Evolutionary conservation across 371 early-diverging fungal species (phyloP), one percentile per base, ranked within the genome.

Genomic region (Haplosporangium sp.): DNA sequence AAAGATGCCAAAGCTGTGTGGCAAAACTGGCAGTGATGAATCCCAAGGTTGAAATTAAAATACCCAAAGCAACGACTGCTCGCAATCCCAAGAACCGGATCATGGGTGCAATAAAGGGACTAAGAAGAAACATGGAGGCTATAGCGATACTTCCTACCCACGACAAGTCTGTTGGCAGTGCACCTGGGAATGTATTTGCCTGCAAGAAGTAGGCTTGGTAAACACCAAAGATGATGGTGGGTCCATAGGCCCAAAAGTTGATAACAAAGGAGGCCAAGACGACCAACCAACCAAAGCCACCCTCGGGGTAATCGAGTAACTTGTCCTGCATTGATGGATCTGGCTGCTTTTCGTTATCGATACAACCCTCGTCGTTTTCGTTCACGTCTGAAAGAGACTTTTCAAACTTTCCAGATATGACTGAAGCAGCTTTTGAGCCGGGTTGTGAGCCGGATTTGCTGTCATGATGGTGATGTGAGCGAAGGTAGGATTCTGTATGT

Each of bases 231-330:
- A 74, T 69, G 66, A 82, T 82, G 64, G 64, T 71, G 45, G 70
- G 75, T 7, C 86, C 86, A 70, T 82, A 81, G 50, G 59, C 66
- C 76, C 71, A 76, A 54, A 89, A 80, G 23, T 86, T 81, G 40
- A 86, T 84, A 40, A 90, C 59, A 66, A 87, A 91, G 5, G 86
- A 85, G 1, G 86, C 79, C 7, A 81, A 58, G 0, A 89, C 89
- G 8, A 90, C 83, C 1, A 83, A n/a, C 91, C 91, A 92, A 21
- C 87, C 90, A 60, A 87, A 85, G 0, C 84, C 81, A 21, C 90
- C 87, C 62, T 87, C 90, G 18, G 68, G 71, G 29, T 62, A 76
- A 6, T 43, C 45, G 6, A 64, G n/a, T 14, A n/a, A n/a, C n/a
- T n/a, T n/a, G n/a, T n/a, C n/a, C n/a, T n/a, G n/a, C n/a, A n/a